Evolutionary conservation across 768 basidiomycete species (phyloP).

Genomic region (Auriscalpium microsporum): DNA sequence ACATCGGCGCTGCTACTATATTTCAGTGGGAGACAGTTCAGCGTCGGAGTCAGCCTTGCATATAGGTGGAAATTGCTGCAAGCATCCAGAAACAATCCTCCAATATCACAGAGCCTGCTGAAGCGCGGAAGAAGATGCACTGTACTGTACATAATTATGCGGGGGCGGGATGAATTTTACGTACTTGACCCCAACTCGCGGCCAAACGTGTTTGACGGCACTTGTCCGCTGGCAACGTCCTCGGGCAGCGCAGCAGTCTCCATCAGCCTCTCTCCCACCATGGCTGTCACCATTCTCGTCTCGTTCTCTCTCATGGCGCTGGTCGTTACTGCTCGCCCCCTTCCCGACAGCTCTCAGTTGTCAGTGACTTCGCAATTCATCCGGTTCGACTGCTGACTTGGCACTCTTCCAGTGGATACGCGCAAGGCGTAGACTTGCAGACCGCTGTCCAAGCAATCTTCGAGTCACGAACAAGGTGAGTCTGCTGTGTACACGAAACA

Average conservation of each 20-base stretch:
- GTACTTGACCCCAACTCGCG: too few species aligned
- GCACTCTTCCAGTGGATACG: conserved; percentile 3
- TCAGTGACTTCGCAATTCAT: conserved; percentile 15
- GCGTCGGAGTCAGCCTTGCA: too few species aligned
- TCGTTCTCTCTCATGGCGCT: conserved; percentile 34
- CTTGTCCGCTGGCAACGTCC: not conserved
- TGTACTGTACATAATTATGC: too few species aligned
- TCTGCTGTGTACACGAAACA: conserved; percentile 2
- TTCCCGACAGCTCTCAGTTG: conserved; percentile 22
- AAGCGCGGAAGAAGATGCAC: too few species aligned
- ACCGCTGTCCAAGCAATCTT: conserved; percentile 29
- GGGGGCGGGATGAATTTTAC: too few species aligned
- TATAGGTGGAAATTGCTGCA: too few species aligned
- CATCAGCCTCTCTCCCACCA: conserved; percentile 8
- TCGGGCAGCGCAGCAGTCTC: not conserved
- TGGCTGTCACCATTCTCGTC: conserved; percentile 31
- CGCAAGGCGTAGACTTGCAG: conserved; percentile 19
- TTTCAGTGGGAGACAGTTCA: too few species aligned
- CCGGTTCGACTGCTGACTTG: not conserved
- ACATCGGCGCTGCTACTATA: too few species aligned
- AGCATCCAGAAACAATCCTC: too few species aligned
- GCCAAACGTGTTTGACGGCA: not conserved
- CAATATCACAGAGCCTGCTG: too few species aligned
- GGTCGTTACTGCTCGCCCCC: conserved; percentile 35
- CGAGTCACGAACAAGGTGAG: conserved; percentile 28